These are phyloP conservation scores for Saccharomycopsis sp. DNA, from an alignment of 805 yeast genomes.

Conservation along the genomic window DNA sequence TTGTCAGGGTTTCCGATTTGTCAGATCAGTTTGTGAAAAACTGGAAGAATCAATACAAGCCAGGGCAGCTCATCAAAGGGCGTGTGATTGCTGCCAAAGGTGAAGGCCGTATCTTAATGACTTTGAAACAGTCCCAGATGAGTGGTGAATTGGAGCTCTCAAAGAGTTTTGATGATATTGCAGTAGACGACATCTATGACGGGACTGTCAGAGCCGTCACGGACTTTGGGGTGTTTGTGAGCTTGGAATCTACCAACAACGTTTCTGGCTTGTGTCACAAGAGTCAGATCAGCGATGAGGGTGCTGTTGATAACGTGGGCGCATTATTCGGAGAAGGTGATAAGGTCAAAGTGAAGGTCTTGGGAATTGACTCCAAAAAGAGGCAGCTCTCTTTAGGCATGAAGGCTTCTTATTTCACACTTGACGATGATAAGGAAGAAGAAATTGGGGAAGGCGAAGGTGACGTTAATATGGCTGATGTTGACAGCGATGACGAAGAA, in stretches of 20 bases:
- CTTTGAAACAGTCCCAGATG: slow-evolving; percentile 73
- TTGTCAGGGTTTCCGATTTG: slow-evolving; percentile 71
- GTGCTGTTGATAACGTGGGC: slow-evolving; percentile 44
- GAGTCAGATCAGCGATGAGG: slow-evolving; percentile 70
- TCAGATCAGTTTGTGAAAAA: slow-evolving; percentile 77
- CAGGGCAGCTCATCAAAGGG: slow-evolving; percentile 67
- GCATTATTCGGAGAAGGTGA: slow-evolving; percentile 83
- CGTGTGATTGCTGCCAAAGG: slow-evolving; percentile 56
- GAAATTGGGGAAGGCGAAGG: slow-evolving; percentile 25
- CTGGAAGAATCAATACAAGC: slow-evolving; percentile 72
- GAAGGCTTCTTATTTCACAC: slow-evolving; percentile 82
- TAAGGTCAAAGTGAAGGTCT: slow-evolving; percentile 74
- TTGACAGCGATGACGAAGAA: slow-evolving; percentile 30
- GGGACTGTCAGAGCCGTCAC: slow-evolving; percentile 72
- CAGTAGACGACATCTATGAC: slow-evolving; percentile 61
- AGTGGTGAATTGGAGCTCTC: slow-evolving; percentile 54
- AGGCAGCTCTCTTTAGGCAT: slow-evolving; percentile 80
- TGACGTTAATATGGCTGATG: slow-evolving; percentile 29
- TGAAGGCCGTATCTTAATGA: slow-evolving; percentile 60
- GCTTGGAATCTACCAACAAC: slow-evolving; percentile 62
- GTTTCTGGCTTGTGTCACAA: slow-evolving; percentile 84
- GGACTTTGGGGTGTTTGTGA: slow-evolving; percentile 87
- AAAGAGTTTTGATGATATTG: slow-evolving; percentile 58
- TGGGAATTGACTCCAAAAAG: slow-evolving; percentile 53
- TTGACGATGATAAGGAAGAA: slow-evolving; percentile 24